phyloP scores from a whole-genome alignment of 345 rosid species.

The Moringa oleifera region DNA sequence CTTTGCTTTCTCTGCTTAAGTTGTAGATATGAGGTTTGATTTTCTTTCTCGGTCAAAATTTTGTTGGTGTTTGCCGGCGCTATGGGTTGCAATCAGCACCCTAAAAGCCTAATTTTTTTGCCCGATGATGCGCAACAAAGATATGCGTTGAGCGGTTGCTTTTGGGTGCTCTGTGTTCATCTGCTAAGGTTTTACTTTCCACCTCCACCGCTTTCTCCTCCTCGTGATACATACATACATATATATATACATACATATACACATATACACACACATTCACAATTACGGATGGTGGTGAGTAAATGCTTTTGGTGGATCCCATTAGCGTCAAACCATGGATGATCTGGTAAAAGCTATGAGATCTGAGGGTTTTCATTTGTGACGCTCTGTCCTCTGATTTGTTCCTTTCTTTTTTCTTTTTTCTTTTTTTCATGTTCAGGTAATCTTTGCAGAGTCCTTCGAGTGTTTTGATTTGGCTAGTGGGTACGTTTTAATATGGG shows the following conservation, averaged over 20 bases:
- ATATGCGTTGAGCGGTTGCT: slow-evolving; percentile 20
- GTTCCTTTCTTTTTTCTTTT: background rate
- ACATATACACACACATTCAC: background rate
- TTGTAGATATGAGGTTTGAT: background rate
- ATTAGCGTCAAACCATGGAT: slow-evolving; percentile 23
- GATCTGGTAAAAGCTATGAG: slow-evolving; percentile 49
- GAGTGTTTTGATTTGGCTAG: background rate
- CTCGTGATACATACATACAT: too few relatives aligned
- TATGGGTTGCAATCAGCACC: background rate
- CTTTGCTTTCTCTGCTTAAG: background rate
- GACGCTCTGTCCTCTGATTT: background rate
- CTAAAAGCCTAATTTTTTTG: background rate
- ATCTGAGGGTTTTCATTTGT: slow-evolving; percentile 40
- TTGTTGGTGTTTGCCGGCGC: background rate
- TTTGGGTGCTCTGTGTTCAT: slow-evolving; percentile 10
- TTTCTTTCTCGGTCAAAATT: too few relatives aligned
- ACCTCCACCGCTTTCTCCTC: background rate
- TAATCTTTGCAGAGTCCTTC: background rate
- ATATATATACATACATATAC: background rate
- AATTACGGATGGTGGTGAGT: slow-evolving; percentile 11
- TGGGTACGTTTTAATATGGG: background rate
- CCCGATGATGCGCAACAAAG: slow-evolving; percentile 18
- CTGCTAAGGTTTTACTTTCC: slow-evolving; percentile 12
- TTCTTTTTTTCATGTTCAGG: background rate
- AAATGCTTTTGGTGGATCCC: slow-evolving; percentile 26